Evolutionary conservation across 2,329 filamentous ascomycete genomes (phyloP).

Genomic region (Metarhizium album): DNA sequence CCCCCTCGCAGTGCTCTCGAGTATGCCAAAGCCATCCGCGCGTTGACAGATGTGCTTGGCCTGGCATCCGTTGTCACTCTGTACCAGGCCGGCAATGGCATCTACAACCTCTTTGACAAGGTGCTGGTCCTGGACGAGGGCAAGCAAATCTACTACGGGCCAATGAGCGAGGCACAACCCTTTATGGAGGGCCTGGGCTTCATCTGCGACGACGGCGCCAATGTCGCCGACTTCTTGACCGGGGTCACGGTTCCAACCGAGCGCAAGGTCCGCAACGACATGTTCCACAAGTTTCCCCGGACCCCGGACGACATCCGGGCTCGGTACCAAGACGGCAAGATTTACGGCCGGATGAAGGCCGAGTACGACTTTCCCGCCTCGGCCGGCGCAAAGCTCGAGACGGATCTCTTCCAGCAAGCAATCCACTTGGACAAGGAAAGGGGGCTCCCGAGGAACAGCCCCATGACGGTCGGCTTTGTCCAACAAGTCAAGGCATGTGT

Average conservation of each 20-base stretch:
- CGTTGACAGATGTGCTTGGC: constrained; percentile 52
- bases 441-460: constrained; percentile 39
- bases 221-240: constrained; percentile 55
- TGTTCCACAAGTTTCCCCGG: too few relatives aligned
- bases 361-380: constrained; percentile 48
- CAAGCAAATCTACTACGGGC: constrained; percentile 55
- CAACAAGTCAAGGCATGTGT: constrained; percentile 47
- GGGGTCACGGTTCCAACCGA: too few relatives aligned
- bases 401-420: constrained; percentile 41
- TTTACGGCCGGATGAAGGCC: constrained; percentile 36
- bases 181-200: constrained; percentile 59
- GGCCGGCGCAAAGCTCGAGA: constrained; percentile 35
- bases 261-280: too few relatives aligned
- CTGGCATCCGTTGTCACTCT: constrained; percentile 52
- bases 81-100: constrained; percentile 61
- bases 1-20: constrained; percentile 38
- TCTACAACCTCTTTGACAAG: constrained; percentile 61
- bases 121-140: constrained; percentile 57
- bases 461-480: constrained; percentile 43
- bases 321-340: constrained; percentile 40
- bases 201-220: constrained; percentile 48
- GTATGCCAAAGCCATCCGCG: constrained; percentile 48
- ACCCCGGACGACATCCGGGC: constrained; percentile 29
- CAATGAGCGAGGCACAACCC: constrained; percentile 43
- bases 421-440: constrained; percentile 45